Evolutionary conservation across 257 asterid species (phyloP).

Genomic region (Avicennia marina): DNA sequence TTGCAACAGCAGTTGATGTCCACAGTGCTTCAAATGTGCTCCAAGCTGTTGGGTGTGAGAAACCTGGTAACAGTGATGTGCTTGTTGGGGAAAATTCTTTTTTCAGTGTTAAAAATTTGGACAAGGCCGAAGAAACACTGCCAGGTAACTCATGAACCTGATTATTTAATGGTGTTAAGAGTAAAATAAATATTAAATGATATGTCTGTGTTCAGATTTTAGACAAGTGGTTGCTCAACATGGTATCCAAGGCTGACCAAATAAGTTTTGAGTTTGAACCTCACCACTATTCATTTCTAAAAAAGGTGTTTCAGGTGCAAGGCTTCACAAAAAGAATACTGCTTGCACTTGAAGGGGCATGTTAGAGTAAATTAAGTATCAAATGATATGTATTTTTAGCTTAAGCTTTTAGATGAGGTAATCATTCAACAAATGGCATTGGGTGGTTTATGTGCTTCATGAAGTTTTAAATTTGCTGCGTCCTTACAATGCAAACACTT

Average conservation of each 20-base stretch:
- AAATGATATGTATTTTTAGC: background rate
- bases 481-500: too few relatives aligned
- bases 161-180: too few relatives aligned
- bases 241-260: too few relatives aligned
- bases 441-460: too few relatives aligned
- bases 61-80: slow-evolving; percentile 46
- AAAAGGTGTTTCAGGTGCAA: background rate
- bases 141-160: slow-evolving; percentile 45
- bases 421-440: too few relatives aligned
- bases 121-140: slow-evolving; percentile 65
- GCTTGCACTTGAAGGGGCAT: background rate
- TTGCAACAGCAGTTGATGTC: slow-evolving; percentile 51
- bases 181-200: too few relatives aligned
- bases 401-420: background rate
- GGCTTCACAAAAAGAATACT: background rate
- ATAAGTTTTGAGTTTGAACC: background rate
- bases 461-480: too few relatives aligned
- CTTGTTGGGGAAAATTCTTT: slow-evolving; percentile 50
- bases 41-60: slow-evolving; percentile 47
- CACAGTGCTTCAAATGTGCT: slow-evolving; percentile 39
- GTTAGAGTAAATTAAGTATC: background rate
- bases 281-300: background rate
- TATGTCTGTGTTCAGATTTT: too few relatives aligned
- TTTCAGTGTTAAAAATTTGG: slow-evolving; percentile 56
- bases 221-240: too few relatives aligned